Percentiles rank a stretch among this genome's conserved stretches.
phyloP scores from a whole-genome alignment of 2,329 filamentous ascomycete species.

The Fusarium beomiforme region DNA sequence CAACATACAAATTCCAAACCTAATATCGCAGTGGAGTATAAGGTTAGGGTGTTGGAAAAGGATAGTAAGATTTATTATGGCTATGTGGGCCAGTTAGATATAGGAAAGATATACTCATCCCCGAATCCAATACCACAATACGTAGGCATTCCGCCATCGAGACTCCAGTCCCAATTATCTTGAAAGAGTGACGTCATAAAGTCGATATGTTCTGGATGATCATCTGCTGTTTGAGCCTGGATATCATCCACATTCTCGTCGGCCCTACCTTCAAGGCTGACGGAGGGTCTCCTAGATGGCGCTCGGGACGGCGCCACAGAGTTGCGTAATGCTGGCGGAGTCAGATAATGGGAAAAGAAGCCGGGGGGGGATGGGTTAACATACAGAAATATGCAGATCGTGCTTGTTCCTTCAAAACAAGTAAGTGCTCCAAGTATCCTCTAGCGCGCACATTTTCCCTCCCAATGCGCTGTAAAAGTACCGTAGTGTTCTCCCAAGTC shows the following conservation, averaged over 20 bases:
- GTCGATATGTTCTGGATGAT: not conserved
- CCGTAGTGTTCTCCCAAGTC: not conserved
- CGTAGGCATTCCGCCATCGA: not conserved
- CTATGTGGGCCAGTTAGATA: not conserved
- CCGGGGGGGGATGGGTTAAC: not conserved
- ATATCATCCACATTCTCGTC: not conserved
- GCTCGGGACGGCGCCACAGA: not conserved
- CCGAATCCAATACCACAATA: not conserved
- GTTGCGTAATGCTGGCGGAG: not conserved
- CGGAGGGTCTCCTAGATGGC: not conserved
- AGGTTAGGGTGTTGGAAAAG: too few relatives aligned
- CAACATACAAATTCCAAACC: too few relatives aligned
- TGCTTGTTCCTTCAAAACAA: not conserved
- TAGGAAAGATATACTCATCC: not conserved
- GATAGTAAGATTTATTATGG: too few relatives aligned
- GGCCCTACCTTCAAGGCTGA: not conserved
- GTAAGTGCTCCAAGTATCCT: not conserved
- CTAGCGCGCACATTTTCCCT: not conserved
- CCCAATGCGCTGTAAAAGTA: not conserved
- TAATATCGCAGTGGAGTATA: too few relatives aligned
- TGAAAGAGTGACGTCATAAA: not conserved
- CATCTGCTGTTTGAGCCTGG: not conserved
- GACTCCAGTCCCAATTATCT: constrained; percentile 4
- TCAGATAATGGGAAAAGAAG: too few relatives aligned
- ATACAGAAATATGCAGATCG: not conserved